Conservation (phyloP, 2,329 filamentous ascomycete genomes). For the Aspergillus novoparasiticus region DNA sequence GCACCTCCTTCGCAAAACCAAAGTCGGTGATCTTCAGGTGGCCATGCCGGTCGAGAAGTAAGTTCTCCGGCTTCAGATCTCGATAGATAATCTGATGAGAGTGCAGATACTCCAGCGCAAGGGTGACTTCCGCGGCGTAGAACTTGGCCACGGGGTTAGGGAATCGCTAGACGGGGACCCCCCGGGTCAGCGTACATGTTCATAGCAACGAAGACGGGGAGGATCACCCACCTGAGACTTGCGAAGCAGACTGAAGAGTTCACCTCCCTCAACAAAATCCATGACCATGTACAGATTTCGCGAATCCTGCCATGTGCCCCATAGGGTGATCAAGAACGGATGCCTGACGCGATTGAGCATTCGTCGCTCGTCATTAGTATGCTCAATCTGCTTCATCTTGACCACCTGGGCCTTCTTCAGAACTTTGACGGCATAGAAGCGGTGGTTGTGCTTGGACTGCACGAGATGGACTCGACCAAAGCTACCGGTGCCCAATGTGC, state of each 20-base stretch:
- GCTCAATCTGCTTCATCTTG: constrained; percentile 99
- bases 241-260: constrained; percentile 90
- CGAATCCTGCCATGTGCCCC: constrained; percentile 96
- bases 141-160: constrained; percentile 99
- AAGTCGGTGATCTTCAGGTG: constrained; percentile 98
- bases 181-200: background rate
- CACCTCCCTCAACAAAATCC: constrained; percentile 98
- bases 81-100: constrained; percentile 96
- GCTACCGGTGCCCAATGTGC: constrained; percentile 93
- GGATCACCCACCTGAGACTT: constrained; percentile 76
- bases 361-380: constrained; percentile 94
- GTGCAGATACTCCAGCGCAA: constrained; percentile 94
- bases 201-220: background rate
- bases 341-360: constrained; percentile 98
- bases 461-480: constrained; percentile 96
- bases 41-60: constrained; percentile 87
- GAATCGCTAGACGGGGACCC: constrained; percentile 68
- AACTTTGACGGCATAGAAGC: constrained; percentile 98
- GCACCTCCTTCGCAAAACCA: constrained; percentile 96
- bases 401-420: constrained; percentile 98
- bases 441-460: constrained; percentile 96
- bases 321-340: constrained; percentile 94
- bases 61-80: constrained; percentile 93
- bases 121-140: constrained; percentile 94
- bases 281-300: constrained; percentile 99